Conservation (phyloP, 768 basidiomycete species). For the Amanita pallidorosea region DNA sequence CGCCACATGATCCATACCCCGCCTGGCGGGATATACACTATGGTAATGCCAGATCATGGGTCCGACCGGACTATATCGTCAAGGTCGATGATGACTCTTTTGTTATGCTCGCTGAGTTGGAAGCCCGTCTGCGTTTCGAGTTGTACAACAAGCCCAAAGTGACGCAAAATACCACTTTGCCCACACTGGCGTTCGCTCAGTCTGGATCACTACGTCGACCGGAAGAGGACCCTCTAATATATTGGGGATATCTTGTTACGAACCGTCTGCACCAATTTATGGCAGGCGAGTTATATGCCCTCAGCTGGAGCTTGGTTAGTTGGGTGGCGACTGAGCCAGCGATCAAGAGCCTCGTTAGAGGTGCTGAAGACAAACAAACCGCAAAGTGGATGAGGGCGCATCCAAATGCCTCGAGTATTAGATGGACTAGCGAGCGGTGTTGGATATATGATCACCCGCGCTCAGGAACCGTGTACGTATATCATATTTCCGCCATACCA, state of each 20-base stretch:
- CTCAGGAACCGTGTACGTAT: slow-evolving; percentile 76
- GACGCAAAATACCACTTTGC: slow-evolving; percentile 6
- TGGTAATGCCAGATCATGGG: slow-evolving; percentile 48
- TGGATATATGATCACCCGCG: slow-evolving; percentile 99
- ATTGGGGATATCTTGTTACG: slow-evolving; percentile 88
- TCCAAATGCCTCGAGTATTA: slow-evolving; percentile 65
- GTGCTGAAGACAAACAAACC: slow-evolving; percentile 90
- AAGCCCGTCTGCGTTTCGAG: slow-evolving; percentile 75
- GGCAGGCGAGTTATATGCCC: slow-evolving; percentile 88
- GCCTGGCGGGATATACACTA: slow-evolving; percentile 40
- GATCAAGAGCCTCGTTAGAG: slow-evolving; percentile 56
- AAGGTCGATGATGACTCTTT: slow-evolving; percentile 97
- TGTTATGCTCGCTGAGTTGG: slow-evolving; percentile 89
- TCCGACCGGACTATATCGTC: slow-evolving; percentile 82
- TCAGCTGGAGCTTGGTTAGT: slow-evolving; percentile 81
- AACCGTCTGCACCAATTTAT: slow-evolving; percentile 84
- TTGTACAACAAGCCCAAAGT: slow-evolving; percentile 35
- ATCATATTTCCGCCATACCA: slow-evolving; percentile 2
- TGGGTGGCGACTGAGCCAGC: slow-evolving; percentile 74
- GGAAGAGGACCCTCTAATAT: slow-evolving; percentile 58
- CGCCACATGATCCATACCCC: slow-evolving; percentile 59
- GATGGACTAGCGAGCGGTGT: slow-evolving; percentile 89
- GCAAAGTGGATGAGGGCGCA: slow-evolving; percentile 88
- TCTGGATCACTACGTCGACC: neutral
- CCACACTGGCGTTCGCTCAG: neutral